Base-by-base conservation (phyloP, 768 basidiomycete genomes). In the Collybia sordida region DNA sequence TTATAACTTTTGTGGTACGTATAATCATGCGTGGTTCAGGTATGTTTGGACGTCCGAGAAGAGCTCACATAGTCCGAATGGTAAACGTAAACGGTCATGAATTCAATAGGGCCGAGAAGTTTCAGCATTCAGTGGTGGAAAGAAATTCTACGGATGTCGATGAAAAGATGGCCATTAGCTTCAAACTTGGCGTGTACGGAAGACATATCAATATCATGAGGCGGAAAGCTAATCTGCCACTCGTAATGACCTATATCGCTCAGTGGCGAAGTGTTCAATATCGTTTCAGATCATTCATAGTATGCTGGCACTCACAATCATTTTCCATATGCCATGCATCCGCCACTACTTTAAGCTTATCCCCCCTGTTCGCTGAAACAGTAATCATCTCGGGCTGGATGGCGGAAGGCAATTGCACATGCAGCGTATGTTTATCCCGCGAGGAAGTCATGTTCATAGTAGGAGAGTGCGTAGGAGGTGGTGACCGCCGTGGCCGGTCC, bases 341-440 rank as follows among this genome's bases (percentile, higher is more conserved):
- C 18, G 82, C 83, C 19, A 83, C 73, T 14, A 85, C 73, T 48
- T 73, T 71, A 46, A 85, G 62, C 56, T 72, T 76, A 60, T 82
- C 79, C 4, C 81, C 83, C 57, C 75, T 78, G 61, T 81, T 81
- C 37, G 78, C 82, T 27, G 74, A 75, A 42, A 85, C 75, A 3
- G 82, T 85, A 22, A 85, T 80, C 83, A 85, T 85, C 59, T 85
- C 83, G 12, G 80, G 74, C 54, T 73, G 62, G 39, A 78, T 75
- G 8, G 67, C 66, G 42, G 65, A 59, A 7, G 81, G 81, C 11
- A 85, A 74, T 37, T 64, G 64, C 12, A 82, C 77, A 23, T 68
- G 68, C n/a, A 83, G 63, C 3, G 65, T 72, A 62, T 84, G 73
- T 51, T 59, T 66, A 24, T 60, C 53, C 4, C 62, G 51, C 18